Evolutionary conservation across 352 stramenopile genomes (phyloP), one percentile per base, ranked within the genome.

Genomic region (Vaucheria bursata): DNA sequence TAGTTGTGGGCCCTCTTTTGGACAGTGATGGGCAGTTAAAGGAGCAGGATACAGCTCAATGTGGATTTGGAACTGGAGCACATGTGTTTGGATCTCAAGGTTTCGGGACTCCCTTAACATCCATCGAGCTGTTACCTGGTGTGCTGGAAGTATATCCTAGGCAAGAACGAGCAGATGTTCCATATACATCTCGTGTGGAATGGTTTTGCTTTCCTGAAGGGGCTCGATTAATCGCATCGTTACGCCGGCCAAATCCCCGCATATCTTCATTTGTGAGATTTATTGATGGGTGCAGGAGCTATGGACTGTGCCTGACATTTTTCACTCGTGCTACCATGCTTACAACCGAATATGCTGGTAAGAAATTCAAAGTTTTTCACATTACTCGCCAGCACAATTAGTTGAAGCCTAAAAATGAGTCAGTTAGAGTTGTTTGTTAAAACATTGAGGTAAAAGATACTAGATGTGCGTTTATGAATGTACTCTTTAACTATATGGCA

Each of bases 121-220:
- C 36, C n/a, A 73, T 79, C 1, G 77, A 82, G 77, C 65, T 82
- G 71, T 71, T 73, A 65, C 69, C 52, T 31, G 71, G 65, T 45
- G 77, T 82, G 69, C 71, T 82, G 29, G 77, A 82, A 29, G 53
- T 64, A 39, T 82, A 77, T 52, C 76, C 76, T 33, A 39, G 76
- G 12, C 36, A 79, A n/a, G 59, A 82, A 65, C 45, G 77, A n/a
- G 68, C 64, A 18, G 77, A 79, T 50, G 77, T 66, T 0, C 77
- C 77, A 31, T 74, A 78, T 45, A 73, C 77, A 3, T 68, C 53
- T 31, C 38, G 79, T 50, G 67, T 77, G 69, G 74, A 83, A 72
- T 84, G 75, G 69, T 84, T 84, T 65, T 84, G 75, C 45, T 84
- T 84, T 40, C 79, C 75, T n/a, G 50, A 73, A 32, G 79, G 79